Evolutionary conservation across 2,329 filamentous ascomycete species (phyloP), one percentile per base, ranked within the genome.

Genomic region (Thermomyces lanuginosus): DNA sequence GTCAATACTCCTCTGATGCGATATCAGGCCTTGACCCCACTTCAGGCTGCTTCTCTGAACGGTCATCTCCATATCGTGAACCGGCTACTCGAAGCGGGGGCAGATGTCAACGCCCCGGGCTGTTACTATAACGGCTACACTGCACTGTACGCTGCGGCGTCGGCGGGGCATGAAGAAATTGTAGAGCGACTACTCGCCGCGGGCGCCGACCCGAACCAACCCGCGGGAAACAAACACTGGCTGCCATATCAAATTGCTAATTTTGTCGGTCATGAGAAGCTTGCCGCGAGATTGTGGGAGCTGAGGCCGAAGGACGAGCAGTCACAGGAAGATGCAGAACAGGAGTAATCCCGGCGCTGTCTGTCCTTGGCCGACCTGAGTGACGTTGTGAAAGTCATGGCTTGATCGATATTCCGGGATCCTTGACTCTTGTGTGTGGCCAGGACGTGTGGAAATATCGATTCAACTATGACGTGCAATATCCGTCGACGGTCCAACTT

Each of bases 41-140:
- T 40, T 6, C 36, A 38, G 25, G 37, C 30, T 7, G 37, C 37
- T 13, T 27, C 36, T 18, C 23, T 22, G 16, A 15, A 27, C 18
- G 36, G 37, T 4, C 32, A 33, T 22, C 22, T 34, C 21, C 24
- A 28, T 2, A 19, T 22, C n/a, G 16, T 36, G n/a, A 24, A 27
- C 14, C 24, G 10, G 8, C 24, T 41, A 13, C 18, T 40, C n/a
- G 11, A 26, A 2, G 19, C 16, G 8, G 36, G 34, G n/a, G 38
- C 37, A 4, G 27, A 34, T 21, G 29, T 45, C 8, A 40, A 32
- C 25, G 32, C 23, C 11, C 24, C 27, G 7, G 31, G 31, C 5
- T 33, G 27, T 19, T 28, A 27, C 14, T 33, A 33, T 14, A 26
- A 33, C 15, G 34, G 30, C 13, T 31, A 30, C 10, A 35, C 34